Conservation (phyloP, 1,284 basidiomycete species). For the Trametes hirsuta region DNA sequence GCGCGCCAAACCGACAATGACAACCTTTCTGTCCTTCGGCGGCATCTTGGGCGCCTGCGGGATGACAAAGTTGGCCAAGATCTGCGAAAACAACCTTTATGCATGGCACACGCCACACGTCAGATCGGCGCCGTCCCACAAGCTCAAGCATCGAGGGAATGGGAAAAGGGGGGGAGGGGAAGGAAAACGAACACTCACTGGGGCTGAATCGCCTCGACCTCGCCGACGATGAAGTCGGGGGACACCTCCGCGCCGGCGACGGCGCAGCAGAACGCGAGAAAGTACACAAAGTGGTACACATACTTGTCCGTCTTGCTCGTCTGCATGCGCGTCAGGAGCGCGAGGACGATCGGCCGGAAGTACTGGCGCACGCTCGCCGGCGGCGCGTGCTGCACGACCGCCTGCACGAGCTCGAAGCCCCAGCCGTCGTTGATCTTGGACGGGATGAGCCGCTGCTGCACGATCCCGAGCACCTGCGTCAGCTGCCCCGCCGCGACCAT, state of each 20-base stretch:
- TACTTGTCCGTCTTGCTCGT: slow-evolving; percentile 90
- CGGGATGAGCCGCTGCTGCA: slow-evolving; percentile 88
- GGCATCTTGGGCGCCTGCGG: slow-evolving; percentile 84
- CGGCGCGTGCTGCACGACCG: slow-evolving; percentile 74
- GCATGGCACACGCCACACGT: background rate
- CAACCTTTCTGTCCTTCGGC: slow-evolving; percentile 82
- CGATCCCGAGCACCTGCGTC: slow-evolving; percentile 83
- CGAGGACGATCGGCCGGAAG: slow-evolving; percentile 79
- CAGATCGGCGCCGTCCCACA: background rate
- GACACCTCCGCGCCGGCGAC: slow-evolving; percentile 73
- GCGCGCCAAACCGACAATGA: slow-evolving; percentile 81
- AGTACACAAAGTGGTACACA: slow-evolving; percentile 82
- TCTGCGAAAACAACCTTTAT: slow-evolving; percentile 81
- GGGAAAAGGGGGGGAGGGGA: background rate
- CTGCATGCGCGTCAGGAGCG: slow-evolving; percentile 86
- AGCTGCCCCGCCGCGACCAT: slow-evolving; percentile 82
- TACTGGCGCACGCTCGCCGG: slow-evolving; percentile 69
- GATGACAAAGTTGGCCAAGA: slow-evolving; percentile 80
- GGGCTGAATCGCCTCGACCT: slow-evolving; percentile 85
- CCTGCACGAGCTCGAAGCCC: slow-evolving; percentile 90
- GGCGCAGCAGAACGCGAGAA: slow-evolving; percentile 78
- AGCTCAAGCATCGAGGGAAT: too few species aligned
- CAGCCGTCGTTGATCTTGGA: slow-evolving; percentile 89
- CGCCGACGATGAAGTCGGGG: slow-evolving; percentile 79
- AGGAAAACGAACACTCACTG: slow-evolving; percentile 53